These are phyloP conservation scores for Kitagawia praeruptora DNA, from an alignment of 129 eudicot genomes.

Conservation along the genomic window DNA sequence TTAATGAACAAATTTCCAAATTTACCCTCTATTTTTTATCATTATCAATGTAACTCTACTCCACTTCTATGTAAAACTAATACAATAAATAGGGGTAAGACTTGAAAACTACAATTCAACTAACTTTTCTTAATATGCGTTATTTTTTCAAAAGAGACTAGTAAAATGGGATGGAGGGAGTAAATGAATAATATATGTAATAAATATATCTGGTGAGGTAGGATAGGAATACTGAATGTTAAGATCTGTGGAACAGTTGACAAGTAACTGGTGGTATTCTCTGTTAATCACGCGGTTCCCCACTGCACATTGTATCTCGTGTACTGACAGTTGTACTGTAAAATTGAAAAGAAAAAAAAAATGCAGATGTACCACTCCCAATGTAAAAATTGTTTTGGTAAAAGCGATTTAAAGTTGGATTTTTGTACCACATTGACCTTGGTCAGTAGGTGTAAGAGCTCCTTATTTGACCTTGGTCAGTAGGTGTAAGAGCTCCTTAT, in stretches of 20 bases:
- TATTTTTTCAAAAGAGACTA: no score
- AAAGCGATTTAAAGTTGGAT: background rate
- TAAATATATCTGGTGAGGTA: background rate
- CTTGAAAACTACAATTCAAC: no score
- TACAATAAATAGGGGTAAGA: no score
- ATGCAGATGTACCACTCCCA: background rate
- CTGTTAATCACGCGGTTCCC: background rate
- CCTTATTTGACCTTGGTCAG: constrained; percentile 40
- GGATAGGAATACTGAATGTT: background rate
- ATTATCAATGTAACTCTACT: no score
- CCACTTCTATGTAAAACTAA: no score
- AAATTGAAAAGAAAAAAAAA: no score
- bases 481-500: constrained; percentile 40
- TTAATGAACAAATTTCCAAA: no score
- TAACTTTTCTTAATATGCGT: no score
- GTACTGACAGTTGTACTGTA: background rate
- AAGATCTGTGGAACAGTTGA: background rate
- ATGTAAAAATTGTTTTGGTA: background rate
- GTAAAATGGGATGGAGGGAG: no score
- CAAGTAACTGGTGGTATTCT: background rate
- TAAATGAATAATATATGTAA: background rate
- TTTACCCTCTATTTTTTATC: no score
- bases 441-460: constrained; percentile 36
- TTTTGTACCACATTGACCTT: constrained; percentile 37
- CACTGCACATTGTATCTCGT: background rate